Evolutionary conservation across 2,329 filamentous ascomycete genomes (phyloP).

Genomic region (Xylariaceae sp.): DNA sequence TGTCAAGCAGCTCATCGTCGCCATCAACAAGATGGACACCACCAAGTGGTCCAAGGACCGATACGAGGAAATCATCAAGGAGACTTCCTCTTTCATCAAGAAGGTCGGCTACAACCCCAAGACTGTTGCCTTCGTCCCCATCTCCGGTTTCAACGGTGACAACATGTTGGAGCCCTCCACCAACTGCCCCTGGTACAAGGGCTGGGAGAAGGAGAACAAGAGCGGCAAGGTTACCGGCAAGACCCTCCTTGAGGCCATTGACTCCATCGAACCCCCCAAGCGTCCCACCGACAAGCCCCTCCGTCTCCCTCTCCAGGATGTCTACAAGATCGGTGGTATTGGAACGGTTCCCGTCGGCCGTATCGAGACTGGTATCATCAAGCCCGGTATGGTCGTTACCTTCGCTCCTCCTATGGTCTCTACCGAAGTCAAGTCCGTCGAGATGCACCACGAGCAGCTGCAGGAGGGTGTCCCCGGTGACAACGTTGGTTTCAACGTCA

Average conservation of each 20-base stretch:
- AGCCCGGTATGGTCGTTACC: slow-evolving; percentile 90
- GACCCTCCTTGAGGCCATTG: slow-evolving; percentile 99
- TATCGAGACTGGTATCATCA: slow-evolving; percentile 99
- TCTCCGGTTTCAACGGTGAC: slow-evolving; percentile 99
- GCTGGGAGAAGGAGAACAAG: slow-evolving; percentile 97
- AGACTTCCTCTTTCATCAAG: slow-evolving; percentile 99
- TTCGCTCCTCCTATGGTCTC: slow-evolving; percentile 98
- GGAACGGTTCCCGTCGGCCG: slow-evolving; percentile 99
- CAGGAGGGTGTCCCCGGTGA: slow-evolving; percentile 92
- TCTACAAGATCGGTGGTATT: slow-evolving; percentile 99
- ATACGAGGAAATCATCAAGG: slow-evolving; percentile 99
- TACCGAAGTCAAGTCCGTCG: slow-evolving; percentile 99
- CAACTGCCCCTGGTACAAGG: slow-evolving; percentile 99
- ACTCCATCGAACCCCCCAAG: slow-evolving; percentile 86
- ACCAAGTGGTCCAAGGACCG: slow-evolving; percentile 96
- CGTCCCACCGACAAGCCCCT: slow-evolving; percentile 99
- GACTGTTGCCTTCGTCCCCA: slow-evolving; percentile 95
- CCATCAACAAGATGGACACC: slow-evolving; percentile 99
- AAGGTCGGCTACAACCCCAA: slow-evolving; percentile 99
- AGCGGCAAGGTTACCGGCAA: slow-evolving; percentile 81
- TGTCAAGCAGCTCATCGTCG: slow-evolving; percentile 99
- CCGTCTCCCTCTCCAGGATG: slow-evolving; percentile 99
- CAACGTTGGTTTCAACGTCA: slow-evolving; percentile 99
- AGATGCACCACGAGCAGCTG: slow-evolving; percentile 99
- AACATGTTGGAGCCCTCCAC: slow-evolving; percentile 90